Conservation (phyloP, 2,329 filamentous ascomycete species). For the Ophiocordyceps camponoti-rufipedis region DNA sequence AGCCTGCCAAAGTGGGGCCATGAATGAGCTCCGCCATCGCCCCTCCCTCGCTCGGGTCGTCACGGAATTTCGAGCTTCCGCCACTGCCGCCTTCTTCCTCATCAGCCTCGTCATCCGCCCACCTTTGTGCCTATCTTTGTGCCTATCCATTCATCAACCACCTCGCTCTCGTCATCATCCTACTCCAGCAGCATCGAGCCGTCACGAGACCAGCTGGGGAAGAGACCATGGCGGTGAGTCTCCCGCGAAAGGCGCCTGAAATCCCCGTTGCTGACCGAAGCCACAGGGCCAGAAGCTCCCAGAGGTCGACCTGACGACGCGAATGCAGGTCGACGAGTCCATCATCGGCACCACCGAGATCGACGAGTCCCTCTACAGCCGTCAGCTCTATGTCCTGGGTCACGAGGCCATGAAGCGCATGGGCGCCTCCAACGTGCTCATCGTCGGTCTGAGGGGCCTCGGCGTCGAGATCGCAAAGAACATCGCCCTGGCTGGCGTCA, state of each 20-base stretch:
- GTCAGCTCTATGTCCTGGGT: constrained; percentile 53
- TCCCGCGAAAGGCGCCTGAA: background rate
- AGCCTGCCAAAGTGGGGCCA: background rate
- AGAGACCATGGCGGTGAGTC: constrained; percentile 40
- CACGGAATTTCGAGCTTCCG: background rate
- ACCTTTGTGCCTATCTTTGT: background rate
- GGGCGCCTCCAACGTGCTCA: constrained; percentile 84
- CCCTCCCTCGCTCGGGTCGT: background rate
- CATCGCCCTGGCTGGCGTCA: constrained; percentile 91
- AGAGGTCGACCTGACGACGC: constrained; percentile 43
- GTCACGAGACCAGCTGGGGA: constrained; percentile 18
- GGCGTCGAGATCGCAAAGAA: constrained; percentile 99
- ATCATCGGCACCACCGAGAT: constrained; percentile 39
- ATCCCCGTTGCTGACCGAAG: background rate
- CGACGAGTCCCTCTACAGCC: constrained; percentile 57
- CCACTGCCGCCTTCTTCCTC: background rate
- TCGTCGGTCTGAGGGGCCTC: constrained; percentile 81
- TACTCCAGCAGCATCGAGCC: background rate
- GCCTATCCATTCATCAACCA: background rate
- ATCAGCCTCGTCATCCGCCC: background rate
- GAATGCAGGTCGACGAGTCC: constrained; percentile 47
- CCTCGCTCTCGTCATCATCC: background rate
- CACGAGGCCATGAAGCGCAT: constrained; percentile 96
- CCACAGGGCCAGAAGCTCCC: constrained; percentile 31
- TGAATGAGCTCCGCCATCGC: background rate